Evolutionary conservation across 805 yeast species (phyloP), one percentile per base, ranked within the genome.

Genomic region (Ogataea nitratoaversa): DNA sequence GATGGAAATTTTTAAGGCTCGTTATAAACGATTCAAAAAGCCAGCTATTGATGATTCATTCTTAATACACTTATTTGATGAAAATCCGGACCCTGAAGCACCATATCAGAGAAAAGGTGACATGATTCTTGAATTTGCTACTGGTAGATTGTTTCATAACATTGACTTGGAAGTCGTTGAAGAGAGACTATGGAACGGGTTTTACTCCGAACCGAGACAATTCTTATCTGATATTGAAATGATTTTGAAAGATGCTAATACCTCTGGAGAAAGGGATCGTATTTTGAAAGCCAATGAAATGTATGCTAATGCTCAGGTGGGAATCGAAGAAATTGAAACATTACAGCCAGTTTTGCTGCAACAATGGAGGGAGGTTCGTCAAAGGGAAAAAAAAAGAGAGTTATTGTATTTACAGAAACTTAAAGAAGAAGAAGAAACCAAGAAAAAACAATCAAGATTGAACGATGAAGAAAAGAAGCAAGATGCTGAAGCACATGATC

Each of bases 131-230:
- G 97, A 93, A 53, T 69, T 76, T 9, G 62, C 79, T 0, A 83
- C 95, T 0, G 95, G 93, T 3, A 77, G 76, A 41, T 72, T 69
- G 48, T 91, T 71, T 56, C 74, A 71, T 65, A 93, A 93, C 52
- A 93, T 93, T 85, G 99, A 93, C 55, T 67, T 93, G 40, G 99
- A 93, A 56, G 82, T 89, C 14, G 78, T 93, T 25, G 99, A 93
- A 56, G 98, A 93, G 58, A 72, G 99, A 43, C 64, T 93, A 40
- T 93, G 99, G 99, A 93, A 93, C 61, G 99, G 99, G 0, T 93
- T 65, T 60, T 93, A 93, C 56, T 82, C 87, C 29, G 96, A 89
- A 53, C 97, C 98, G 12, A 82, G 79, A 48, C 97, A 93, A 59
- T 91, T 85, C 56, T 65, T 90, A 51, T 78, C 75, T 49, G 99